phyloP scores from a whole-genome alignment of 208 protist species.

The Leishmania arabica region DNA sequence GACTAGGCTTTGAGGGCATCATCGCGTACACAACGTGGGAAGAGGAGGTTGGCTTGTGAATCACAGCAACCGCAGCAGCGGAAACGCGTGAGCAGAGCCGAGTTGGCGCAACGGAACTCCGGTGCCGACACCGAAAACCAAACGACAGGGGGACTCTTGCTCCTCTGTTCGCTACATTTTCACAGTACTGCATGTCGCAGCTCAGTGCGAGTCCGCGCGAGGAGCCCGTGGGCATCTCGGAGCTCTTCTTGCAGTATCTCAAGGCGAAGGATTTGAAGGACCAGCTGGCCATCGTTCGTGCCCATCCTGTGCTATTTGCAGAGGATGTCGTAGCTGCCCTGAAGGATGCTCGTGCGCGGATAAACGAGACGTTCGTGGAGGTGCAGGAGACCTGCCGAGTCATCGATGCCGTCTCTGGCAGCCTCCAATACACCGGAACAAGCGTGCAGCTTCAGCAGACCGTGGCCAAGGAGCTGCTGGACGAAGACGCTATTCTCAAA shows the following conservation, averaged over 20 bases:
- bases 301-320: slow-evolving; percentile 30
- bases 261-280: slow-evolving; percentile 6
- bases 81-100: not conserved
- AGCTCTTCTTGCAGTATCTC: slow-evolving; percentile 39
- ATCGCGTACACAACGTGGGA: not conserved
- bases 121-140: too few species aligned
- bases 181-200: not conserved
- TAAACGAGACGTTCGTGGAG: slow-evolving; percentile 38
- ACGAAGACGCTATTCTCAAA: slow-evolving; percentile 45
- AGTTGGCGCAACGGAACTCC: not conserved
- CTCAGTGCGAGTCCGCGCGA: not conserved
- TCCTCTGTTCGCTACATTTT: not conserved
- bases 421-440: slow-evolving; percentile 40
- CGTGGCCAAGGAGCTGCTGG: slow-evolving; percentile 43
- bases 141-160: not conserved
- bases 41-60: not conserved
- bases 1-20: not conserved
- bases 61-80: not conserved
- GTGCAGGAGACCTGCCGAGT: slow-evolving; percentile 36
- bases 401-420: slow-evolving; percentile 49
- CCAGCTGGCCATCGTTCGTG: slow-evolving; percentile 13
- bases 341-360: slow-evolving; percentile 29
- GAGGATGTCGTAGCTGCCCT: slow-evolving; percentile 48
- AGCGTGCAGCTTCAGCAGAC: slow-evolving; percentile 29
- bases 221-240: slow-evolving; percentile 18